A percentile compares a stretch with the other conserved stretches of the same genome.
Conservation (phyloP, 2,329 filamentous ascomycete genomes). For the Clonostachys rosea region DNA sequence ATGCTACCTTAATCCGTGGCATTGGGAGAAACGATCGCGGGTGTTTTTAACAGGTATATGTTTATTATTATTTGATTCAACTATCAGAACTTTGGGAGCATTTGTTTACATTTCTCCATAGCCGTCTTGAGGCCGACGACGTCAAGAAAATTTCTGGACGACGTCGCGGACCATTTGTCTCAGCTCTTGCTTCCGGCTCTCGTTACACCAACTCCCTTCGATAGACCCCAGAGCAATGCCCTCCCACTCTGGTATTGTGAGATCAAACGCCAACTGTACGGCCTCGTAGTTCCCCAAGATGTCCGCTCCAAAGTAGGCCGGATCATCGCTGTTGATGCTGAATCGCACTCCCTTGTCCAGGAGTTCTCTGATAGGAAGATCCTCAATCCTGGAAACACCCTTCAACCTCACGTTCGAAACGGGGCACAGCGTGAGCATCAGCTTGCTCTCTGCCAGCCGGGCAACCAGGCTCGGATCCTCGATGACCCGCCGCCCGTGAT, state of each 20-base stretch:
- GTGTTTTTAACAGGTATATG: too few relatives aligned
- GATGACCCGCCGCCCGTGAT: constrained; percentile 53
- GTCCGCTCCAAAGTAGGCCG: constrained; percentile 65
- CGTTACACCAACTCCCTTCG: constrained; percentile 61
- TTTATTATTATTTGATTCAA: too few relatives aligned
- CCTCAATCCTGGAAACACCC: constrained; percentile 30
- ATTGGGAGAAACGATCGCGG: too few relatives aligned
- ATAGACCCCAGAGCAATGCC: constrained; percentile 55
- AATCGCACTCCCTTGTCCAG: constrained; percentile 59
- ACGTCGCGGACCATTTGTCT: too few relatives aligned
- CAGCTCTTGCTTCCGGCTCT: constrained; percentile 44
- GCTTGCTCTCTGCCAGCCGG: constrained; percentile 47
- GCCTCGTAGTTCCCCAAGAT: constrained; percentile 66
- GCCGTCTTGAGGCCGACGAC: too few relatives aligned
- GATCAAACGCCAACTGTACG: constrained; percentile 62
- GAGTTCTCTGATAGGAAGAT: constrained; percentile 46
- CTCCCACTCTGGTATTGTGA: constrained; percentile 59
- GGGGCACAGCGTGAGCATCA: constrained; percentile 66
- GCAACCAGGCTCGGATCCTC: constrained; percentile 53
- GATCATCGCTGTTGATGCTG: constrained; percentile 68
- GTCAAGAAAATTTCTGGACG: too few relatives aligned
- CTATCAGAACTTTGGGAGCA: too few relatives aligned
- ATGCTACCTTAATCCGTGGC: too few relatives aligned
- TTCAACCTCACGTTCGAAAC: constrained; percentile 10
- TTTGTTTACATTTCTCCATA: too few relatives aligned